Base-by-base conservation (phyloP, 306 rosid species). In the Calophaca sinica region DNA sequence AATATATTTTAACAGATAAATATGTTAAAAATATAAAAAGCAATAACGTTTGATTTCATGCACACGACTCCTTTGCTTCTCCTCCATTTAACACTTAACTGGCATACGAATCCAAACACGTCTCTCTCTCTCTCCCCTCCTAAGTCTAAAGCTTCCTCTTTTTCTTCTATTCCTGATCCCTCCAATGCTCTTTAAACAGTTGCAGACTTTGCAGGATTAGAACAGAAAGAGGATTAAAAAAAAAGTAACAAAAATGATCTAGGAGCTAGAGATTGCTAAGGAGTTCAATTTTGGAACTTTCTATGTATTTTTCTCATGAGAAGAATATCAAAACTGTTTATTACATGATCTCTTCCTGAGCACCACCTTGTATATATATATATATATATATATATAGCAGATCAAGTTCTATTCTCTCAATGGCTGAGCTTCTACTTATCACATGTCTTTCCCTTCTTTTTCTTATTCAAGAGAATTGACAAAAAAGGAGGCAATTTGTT, bases 381-480 rank as follows among this genome's bases (percentile, higher is more conserved):
- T 20, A 20, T n/a, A n/a, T 20, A 20, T 20, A 20, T 20, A 20
- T 20, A 20, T 20, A 20, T 20, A 20, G 26, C 26, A 20, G 42
- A 35, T 35, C 38, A 35, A 35, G 4, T 35, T 35, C 38, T 35
- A 35, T 35, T 35, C 38, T 35, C 5, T 1, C 50, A 54, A 78
- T 74, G 82, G 76, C 84, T 66, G 83, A 77, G 61, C 74, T 55
- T 39, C 72, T 82, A 36, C 78, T 74, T 29, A 68, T 89, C 88
- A 77, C 89, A 81, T 84, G 92, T 71, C 71, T 80, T 80, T 76
- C 84, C 20, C 67, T 72, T 41, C 65, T 74, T 64, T 48, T 65
- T 61, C 84, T 76, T 51, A 42, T 78, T 49, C 69, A 41, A 55
- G 7, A 52, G 50, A 55, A 31, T 46, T 76, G 72, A 72, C 62